Evolutionary conservation across 1,284 basidiomycete genomes (phyloP), one percentile per base, ranked within the genome.

Genomic region (Ceratobasidium sp.): DNA sequence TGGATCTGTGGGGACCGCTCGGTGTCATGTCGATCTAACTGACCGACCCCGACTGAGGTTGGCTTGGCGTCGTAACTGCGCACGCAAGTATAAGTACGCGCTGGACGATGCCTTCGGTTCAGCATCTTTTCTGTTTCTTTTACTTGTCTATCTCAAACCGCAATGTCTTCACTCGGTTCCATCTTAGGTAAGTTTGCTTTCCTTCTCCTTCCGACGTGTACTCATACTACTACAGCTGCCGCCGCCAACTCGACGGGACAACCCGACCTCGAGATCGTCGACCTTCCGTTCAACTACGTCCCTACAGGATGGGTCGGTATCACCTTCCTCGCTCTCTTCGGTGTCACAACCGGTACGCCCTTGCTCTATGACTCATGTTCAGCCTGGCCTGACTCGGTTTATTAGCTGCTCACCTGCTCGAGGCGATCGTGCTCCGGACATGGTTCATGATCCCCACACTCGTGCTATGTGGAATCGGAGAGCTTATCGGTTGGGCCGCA

Each of bases 401-500:
- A n/a, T 79, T 80, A 86, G 85, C 84, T 1, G 52, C 85, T 0
- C 91, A 91, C 81, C 44, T 87, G 13, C 82, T 80, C 3, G 88
- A 91, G 81, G 87, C 87, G 0, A 71, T 87, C 86, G 4, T 81
- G 80, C 23, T 86, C 80, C 65, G 85, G 86, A 83, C 87, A 68
- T 91, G 89, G 88, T 90, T 87, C 84, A 82, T 90, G 9, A 81
- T 90, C 57, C 87, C 87, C 0, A 91, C n/a, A n/a, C n/a, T n/a
- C n/a, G n/a, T n/a, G n/a, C n/a, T n/a, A n/a, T n/a, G n/a, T n/a
- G 89, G 88, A 9, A n/a, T 86, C 0, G 82, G 87, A 4, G 91
- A 93, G 82, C 80, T 89, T n/a, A 79, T 90, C 15, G 83, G 83
- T 7, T 83, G 83, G 83, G 44, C 69, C 12, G 81, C 80, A 3